Percentiles rank a stretch among this genome's conserved stretches.
These are phyloP conservation scores for Parastagonospora avenae DNA, from an alignment of 2,329 filamentous ascomycete species.

Conservation along the genomic window DNA sequence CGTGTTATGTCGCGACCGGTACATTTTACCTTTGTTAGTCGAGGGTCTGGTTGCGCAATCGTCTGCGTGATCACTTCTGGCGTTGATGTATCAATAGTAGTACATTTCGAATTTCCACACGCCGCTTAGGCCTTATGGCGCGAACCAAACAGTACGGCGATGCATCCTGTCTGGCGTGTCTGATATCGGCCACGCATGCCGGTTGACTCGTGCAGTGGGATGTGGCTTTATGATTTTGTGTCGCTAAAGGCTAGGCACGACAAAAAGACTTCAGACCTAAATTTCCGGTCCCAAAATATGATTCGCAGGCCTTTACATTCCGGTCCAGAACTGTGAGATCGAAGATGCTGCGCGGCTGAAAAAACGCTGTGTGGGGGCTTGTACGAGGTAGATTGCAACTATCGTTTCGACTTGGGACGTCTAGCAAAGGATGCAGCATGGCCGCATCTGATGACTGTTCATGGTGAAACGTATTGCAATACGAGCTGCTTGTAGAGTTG, in stretches of 20 bases:
- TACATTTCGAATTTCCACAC: no score
- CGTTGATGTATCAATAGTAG: no score
- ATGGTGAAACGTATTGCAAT: constrained; percentile 8
- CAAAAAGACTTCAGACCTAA: background rate
- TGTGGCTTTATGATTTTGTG: constrained; percentile 9
- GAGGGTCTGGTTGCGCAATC: no score
- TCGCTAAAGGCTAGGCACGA: constrained; percentile 15
- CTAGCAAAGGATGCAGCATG: background rate
- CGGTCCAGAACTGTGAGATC: background rate
- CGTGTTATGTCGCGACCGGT: no score
- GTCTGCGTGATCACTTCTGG: no score
- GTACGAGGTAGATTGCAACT: constrained; percentile 17
- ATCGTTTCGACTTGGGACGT: constrained; percentile 7
- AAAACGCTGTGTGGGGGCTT: constrained; percentile 4
- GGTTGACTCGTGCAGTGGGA: constrained; percentile 6
- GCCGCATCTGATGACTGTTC: background rate
- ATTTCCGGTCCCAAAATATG: constrained; percentile 1
- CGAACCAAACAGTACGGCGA: no score
- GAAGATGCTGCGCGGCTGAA: constrained; percentile 1
- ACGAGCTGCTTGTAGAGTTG: background rate
- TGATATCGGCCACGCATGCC: no score
- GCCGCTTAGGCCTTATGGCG: no score
- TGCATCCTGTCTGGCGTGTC: no score
- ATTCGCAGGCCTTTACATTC: no score
- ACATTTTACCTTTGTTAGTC: no score